Base-by-base conservation (phyloP, 371 early-diverging fungal species). In the Rhizomucor pusillus region DNA sequence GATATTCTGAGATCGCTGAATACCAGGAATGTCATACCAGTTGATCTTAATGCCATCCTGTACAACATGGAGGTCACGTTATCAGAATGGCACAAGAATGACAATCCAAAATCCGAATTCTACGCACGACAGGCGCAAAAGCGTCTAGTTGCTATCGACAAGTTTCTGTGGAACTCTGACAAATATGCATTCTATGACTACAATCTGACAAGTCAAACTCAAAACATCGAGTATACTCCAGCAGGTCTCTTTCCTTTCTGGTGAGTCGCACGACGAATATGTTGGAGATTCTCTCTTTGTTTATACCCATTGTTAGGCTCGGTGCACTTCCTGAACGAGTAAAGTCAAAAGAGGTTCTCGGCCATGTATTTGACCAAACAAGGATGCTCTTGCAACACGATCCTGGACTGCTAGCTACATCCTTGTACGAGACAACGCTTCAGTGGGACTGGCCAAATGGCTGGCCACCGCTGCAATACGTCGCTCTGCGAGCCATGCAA, bases 371-470 rank as follows among this genome's bases (percentile, higher is more conserved):
- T 49, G 68, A 67, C 39, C 53, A 63, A 14, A 59, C 75, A 0
- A 57, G 65, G 16, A 47, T 55, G 5, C 44, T 65, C n/a, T 49
- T 74, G 14, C 19, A 56, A 12, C 57, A 67, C 35, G 73, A 65
- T 48, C 76, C 76, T 6, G 92, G 90, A 41, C 87, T 90, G 3
- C 63, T 92, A 14, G 90, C 93, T 0, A 78, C 84, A 1, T 82
- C 89, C 54, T 56, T 72, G 22, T 49, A 71, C 36, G 62, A 80
- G 36, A 82, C 83, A 25, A 81, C 81, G 0, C 71, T 87, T 60
- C 94, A 95, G 69, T 95, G 95, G 95, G 95, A 94, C 60, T 88
- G 74, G 53, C 95, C 94, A 1, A 90, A 90, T 63, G 88, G 81
- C 18, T 95, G 94, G 93, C 80, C 84, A 19, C 84, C 84, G 13